A percentile compares a stretch with the other conserved stretches of the same genome.
Conservation (phyloP, 305 asterid genomes). For the Solanum hybrid region DNA sequence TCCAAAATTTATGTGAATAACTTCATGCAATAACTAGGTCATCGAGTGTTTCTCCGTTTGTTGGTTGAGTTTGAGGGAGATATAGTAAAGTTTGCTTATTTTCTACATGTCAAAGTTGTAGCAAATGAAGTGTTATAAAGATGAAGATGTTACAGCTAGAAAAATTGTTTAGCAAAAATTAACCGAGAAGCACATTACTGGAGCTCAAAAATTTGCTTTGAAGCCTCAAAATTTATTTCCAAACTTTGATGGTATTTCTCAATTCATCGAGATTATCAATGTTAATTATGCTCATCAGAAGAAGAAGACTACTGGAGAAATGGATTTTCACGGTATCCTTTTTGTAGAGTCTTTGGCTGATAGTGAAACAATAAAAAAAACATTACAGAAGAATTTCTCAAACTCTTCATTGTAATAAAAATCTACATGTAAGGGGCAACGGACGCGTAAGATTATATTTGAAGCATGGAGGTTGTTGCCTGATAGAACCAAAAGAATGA, state of each 20-base stretch:
- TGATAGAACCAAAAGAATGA: conserved; percentile 29
- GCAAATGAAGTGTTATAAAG: conserved; percentile 49
- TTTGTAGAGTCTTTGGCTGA: neutral
- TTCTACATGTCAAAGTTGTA: neutral
- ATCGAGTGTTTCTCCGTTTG: neutral
- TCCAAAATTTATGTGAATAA: neutral
- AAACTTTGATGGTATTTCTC: neutral
- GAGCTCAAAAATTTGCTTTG: conserved; percentile 16
- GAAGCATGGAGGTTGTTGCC: conserved; percentile 38
- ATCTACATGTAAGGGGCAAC: neutral
- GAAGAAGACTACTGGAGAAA: neutral
- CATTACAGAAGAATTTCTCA: neutral
- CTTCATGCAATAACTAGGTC: neutral
- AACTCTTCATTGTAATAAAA: neutral
- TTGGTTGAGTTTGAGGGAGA: neutral
- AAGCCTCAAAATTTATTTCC: fast-evolving
- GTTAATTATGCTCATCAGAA: neutral
- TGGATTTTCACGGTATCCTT: neutral
- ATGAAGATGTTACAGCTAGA: conserved; percentile 40
- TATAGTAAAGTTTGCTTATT: neutral
- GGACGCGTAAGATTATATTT: neutral
- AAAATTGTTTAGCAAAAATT: conserved; percentile 35
- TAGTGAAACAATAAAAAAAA: neutral
- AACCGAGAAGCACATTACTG: conserved; percentile 22
- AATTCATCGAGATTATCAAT: neutral